Evolutionary conservation across 1,284 basidiomycete genomes (phyloP), one percentile per base, ranked within the genome.

Genomic region (Malassezia dermatis): DNA sequence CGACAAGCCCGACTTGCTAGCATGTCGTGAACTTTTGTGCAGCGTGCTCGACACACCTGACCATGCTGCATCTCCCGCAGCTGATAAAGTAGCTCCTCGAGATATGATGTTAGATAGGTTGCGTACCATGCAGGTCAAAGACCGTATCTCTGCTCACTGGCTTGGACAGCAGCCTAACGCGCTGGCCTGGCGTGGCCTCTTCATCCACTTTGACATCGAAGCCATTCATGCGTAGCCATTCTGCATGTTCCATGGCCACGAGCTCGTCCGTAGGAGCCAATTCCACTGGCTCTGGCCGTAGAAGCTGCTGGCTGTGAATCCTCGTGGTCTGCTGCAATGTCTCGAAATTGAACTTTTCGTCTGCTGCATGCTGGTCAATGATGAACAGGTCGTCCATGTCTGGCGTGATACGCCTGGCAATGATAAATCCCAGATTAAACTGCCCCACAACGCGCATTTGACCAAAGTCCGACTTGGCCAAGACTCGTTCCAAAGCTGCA

Each of bases 301-400:
- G 83, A 8, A 98, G 78, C 56, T 79, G 82, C 70, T 98, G 93
- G 4, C 86, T 88, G 62, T 86, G 82, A 53, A 99, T 91, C 54
- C 80, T 81, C 3, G 90, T 94, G 24, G 84, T 87, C 57, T 81
- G 80, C 75, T 96, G 93, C 56, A 98, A 76, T 3, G 82, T 86
- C 78, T 99, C 93, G 73, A 96, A 98, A 71, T 96, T 98, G 78
- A 86, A 96, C 78, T 98, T 98, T 76, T 98, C 94, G 75, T 99
- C 93, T 15, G 78, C 77, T 1, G 80, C 80, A 69, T 81, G 88
- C 49, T 74, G 71, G 67, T 91, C 90, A 21, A 96, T 81, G 63
- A 98, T 91, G 76, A 96, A 95, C 43, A 98, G 77, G 34, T 74
- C 72, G 58, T 74, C 71, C 64, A 65, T 65, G 26, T 27, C 17